These are phyloP conservation scores for Anaeromyces robustus DNA, from an alignment of 192 early-diverging fungal species.

Conservation along the genomic window DNA sequence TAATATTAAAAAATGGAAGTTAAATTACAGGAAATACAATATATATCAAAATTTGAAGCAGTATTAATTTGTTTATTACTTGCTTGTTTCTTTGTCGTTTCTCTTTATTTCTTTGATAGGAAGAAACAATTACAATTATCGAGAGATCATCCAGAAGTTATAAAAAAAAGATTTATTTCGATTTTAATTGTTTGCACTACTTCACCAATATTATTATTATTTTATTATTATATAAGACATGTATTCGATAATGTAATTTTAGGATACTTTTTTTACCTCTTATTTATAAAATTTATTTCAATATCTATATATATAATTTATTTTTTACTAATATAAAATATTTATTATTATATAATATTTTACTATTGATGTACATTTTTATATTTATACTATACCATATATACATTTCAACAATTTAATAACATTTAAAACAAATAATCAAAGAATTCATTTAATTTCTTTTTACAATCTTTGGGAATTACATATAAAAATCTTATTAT, in stretches of 20 bases:
- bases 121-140: neutral
- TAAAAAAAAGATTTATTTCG: neutral
- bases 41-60: neutral
- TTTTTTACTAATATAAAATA: too few species aligned
- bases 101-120: neutral
- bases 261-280: too few species aligned
- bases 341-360: too few species aligned
- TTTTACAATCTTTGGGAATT: neutral
- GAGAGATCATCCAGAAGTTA: neutral
- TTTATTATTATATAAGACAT: neutral
- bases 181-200: neutral
- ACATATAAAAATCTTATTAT: neutral
- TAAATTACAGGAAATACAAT: too few species aligned
- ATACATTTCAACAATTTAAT: too few species aligned
- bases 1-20: too few species aligned
- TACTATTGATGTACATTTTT: too few species aligned
- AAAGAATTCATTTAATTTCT: neutral
- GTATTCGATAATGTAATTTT: neutral
- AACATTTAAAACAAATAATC: too few species aligned
- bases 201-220: neutral
- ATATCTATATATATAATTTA: too few species aligned
- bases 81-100: neutral
- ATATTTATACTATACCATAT: too few species aligned
- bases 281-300: too few species aligned
- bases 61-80: neutral